Base-by-base conservation (phyloP, 1,139 yeast genomes). In the Pichia sp. region DNA sequence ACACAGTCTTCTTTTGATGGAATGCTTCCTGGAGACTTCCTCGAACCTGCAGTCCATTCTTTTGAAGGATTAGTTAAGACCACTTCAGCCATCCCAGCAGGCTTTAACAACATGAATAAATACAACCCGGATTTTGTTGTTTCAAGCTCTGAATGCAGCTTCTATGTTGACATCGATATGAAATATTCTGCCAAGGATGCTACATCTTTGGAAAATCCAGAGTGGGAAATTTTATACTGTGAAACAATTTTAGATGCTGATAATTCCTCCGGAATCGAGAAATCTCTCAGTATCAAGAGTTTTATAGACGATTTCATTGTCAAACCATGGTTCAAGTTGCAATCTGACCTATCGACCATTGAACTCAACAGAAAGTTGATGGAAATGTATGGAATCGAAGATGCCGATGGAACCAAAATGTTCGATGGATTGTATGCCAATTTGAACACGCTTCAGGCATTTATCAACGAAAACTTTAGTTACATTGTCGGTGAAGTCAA, bases 1-100 rank as follows among this genome's bases (percentile, higher is more conserved):
- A 82, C 88, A 8, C 74, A 76, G 56, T 84, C 90, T 56, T 95
- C 95, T 1, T 92, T 92, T 69, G 81, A 84, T 66, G 98, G 98
- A 0, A 73, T 92, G 56, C 73, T 92, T 47, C 99, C 98, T 0
- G 96, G 96, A 1, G 95, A 88, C 65, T 93, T 92, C 65, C 64
- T 68, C 10, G 95, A 87, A 61, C 66, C 67, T 3, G 63, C 62
- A 1, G 54, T 58, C 3, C 51, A 54, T 23, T 49, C 62, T 0
- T 58, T 62, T 51, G 54, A 67, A 5, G 61, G 63, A 31, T 50
- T 62, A 41, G 57, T 70, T n/a, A 64, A 72, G 19, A 57, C 73
- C 0, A 67, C 74, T 1, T 75, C 82, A 6, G 57, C 57, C 3
- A 64, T 77, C 1, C 93, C 95, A 1, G 51, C 61, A 0, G 81